phyloP scores from a whole-genome alignment of 805 yeast genomes.

The Clavispora carvajalis region DNA sequence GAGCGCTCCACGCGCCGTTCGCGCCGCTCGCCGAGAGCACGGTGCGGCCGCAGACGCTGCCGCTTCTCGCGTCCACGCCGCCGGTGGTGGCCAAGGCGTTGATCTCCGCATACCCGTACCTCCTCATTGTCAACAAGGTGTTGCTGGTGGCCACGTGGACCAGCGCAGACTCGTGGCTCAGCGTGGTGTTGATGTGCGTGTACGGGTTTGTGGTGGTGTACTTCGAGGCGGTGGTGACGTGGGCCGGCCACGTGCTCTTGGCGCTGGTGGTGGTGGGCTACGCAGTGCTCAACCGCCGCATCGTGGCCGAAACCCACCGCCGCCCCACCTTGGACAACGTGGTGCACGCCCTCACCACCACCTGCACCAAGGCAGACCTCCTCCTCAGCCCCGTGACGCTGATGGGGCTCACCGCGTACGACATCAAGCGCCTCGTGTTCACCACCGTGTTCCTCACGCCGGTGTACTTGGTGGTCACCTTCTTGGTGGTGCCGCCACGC shows the following conservation, averaged over 20 bases:
- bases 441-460: conserved; percentile 88
- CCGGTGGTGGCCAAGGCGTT: conserved; percentile 84
- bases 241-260: conserved; percentile 73
- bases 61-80: conserved; percentile 83
- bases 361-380: conserved; percentile 71
- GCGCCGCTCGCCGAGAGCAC: conserved; percentile 6
- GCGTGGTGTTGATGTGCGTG: conserved; percentile 53
- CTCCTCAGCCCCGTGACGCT: conserved; percentile 75
- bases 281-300: conserved; percentile 51
- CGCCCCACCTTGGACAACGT: conserved; percentile 87
- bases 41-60: conserved; percentile 57
- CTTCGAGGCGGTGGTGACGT: conserved; percentile 71
- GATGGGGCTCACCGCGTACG: conserved; percentile 68
- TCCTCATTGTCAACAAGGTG: conserved; percentile 63
- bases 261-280: conserved; percentile 59
- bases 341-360: conserved; percentile 67
- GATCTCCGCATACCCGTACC: conserved; percentile 78
- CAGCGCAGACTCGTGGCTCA: conserved; percentile 72
- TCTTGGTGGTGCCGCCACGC: conserved; percentile 67
- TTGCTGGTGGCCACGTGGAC: conserved; percentile 88
- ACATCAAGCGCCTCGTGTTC: conserved; percentile 71
- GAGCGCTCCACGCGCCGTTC: conserved; percentile 28
- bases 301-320: conserved; percentile 52
- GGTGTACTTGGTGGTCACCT: conserved; percentile 63
- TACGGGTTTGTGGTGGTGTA: conserved; percentile 62